phyloP scores from a whole-genome alignment of 2,329 filamentous ascomycete genomes.

The Exutisphaerella laricina region DNA sequence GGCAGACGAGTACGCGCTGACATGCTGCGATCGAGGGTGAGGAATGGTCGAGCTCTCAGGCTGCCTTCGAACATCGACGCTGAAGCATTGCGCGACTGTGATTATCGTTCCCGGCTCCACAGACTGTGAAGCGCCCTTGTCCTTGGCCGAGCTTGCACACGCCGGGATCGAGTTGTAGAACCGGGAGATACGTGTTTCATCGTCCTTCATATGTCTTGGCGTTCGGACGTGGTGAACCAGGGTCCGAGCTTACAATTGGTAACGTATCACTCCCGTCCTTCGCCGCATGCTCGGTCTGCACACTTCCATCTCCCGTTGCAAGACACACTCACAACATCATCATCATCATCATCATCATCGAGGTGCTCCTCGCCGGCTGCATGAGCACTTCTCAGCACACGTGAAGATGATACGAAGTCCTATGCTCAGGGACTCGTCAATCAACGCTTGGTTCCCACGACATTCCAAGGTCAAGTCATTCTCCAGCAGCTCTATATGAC shows the following conservation, averaged over 20 bases:
- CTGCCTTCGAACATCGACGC: conserved; percentile 9
- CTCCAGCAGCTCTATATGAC: neutral
- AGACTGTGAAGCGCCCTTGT: too few relatives aligned
- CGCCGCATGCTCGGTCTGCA: too few relatives aligned
- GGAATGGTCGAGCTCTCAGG: conserved; percentile 6
- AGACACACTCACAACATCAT: too few relatives aligned
- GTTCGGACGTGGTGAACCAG: too few relatives aligned
- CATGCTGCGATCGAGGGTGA: conserved; percentile 9
- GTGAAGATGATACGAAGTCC: neutral
- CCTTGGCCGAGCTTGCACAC: neutral
- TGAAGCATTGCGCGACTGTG: neutral
- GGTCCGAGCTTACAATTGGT: too few relatives aligned
- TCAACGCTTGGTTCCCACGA: neutral
- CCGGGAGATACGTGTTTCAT: too few relatives aligned
- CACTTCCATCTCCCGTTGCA: too few relatives aligned
- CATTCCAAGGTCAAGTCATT: neutral
- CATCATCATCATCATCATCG: too few relatives aligned
- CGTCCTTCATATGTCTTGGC: too few relatives aligned
- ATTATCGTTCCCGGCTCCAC: neutral
- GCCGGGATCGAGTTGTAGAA: neutral
- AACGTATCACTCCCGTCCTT: too few relatives aligned
- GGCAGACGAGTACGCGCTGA: conserved; percentile 16
- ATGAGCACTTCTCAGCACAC: neutral
- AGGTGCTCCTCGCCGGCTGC: neutral
- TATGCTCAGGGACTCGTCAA: neutral